Evolutionary conservation across 108 stramenopile species (phyloP), one percentile per base, ranked within the genome.

Genomic region (Fragilaria crotonensis): DNA sequence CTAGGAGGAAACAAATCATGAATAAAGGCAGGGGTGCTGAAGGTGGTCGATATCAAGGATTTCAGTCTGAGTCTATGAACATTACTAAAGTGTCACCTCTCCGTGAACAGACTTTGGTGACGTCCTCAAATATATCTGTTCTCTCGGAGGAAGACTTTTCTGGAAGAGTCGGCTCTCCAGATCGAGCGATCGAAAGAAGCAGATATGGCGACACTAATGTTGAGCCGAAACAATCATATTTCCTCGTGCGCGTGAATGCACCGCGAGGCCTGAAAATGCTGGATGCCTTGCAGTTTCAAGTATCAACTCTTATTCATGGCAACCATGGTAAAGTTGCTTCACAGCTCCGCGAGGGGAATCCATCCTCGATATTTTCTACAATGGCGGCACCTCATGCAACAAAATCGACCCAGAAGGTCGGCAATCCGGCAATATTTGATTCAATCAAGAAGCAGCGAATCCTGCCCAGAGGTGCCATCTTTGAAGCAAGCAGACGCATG

Each of bases 201-300:
- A 33, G 25, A 14, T 28, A 44, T 27, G 61, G 60, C 7, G 36
- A 41, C 11, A 7, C 14, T 41, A 7, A 41, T 41, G 14, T 4
- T 20, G 9, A 45, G 25, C 4, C 45, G n/a, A 25, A 58, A 45
- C 59, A 30, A 32, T 59, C 76, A n/a, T 70, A 73, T 47, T 88
- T 81, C 66, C 55, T 92, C 25, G 80, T 89, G 72, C 63, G 80
- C 61, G 90, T 86, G 3, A 78, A 74, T 52, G 83, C 85, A 32
- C 87, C 87, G 5, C 47, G 70, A 14, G 90, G 90, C 18, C 70
- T 93, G 30, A 87, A 87, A 57, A 89, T 93, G 50, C 59, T 93
- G 33, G 90, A 93, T 72, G 83, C 87, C 33, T 85, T 87, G 25
- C 85, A 93, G 30, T 87, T 87, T 71, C 90, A 93, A 65, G 76